Evolutionary conservation across 2,329 filamentous ascomycete species (phyloP).

Genomic region (Hypoxylon sp.): DNA sequence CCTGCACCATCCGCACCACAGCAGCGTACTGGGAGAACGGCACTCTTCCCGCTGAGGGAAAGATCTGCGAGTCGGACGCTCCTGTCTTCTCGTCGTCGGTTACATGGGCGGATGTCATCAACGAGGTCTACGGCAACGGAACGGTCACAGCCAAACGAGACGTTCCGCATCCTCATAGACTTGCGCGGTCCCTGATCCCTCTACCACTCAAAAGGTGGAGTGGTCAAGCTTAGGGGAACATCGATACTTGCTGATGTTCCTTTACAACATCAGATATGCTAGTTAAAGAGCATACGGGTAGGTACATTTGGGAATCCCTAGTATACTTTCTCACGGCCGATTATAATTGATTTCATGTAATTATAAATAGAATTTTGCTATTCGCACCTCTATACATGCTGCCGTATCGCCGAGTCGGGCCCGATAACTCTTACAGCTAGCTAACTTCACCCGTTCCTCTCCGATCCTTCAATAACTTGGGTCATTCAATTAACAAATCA

Average conservation of each 20-base stretch:
- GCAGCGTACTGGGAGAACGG: slow-evolving; percentile 52
- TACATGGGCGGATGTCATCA: slow-evolving; percentile 32
- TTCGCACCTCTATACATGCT: no score
- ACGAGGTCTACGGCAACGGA: slow-evolving; percentile 25
- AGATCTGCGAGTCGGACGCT: slow-evolving; percentile 47
- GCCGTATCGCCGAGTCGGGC: no score
- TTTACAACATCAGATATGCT: not conserved
- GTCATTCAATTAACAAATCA: no score
- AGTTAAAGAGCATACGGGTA: not conserved
- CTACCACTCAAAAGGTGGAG: not conserved
- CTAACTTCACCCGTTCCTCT: no score
- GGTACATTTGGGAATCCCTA: no score
- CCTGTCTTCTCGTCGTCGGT: slow-evolving; percentile 25
- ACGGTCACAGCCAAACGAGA: slow-evolving; percentile 23
- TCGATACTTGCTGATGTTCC: not conserved
- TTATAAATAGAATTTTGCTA: no score
- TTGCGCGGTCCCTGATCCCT: slow-evolving; percentile 5
- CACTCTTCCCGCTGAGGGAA: slow-evolving; percentile 50
- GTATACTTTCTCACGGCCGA: no score
- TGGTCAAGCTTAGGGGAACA: not conserved
- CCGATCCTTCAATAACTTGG: no score
- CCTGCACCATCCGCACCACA: slow-evolving; percentile 48
- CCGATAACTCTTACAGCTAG: no score
- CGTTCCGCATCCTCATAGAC: not conserved
- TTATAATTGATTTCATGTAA: no score